Evolutionary conservation across 768 basidiomycete species (phyloP), one percentile per base, ranked within the genome.

Genomic region (Infundibulicybe gibba): DNA sequence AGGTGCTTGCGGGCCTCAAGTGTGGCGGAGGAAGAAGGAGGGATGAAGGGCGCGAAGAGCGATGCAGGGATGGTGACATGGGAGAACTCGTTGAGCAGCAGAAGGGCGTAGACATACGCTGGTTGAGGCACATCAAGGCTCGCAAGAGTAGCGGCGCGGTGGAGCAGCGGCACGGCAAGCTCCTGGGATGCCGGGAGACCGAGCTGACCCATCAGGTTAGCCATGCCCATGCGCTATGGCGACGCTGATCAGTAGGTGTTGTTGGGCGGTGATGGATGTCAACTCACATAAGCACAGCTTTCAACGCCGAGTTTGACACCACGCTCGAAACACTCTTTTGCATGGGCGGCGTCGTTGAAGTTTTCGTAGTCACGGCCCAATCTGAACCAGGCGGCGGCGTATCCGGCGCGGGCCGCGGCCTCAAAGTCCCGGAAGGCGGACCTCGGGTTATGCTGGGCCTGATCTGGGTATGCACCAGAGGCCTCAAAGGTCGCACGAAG

Each of bases 351-450:
- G 61, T 98, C 92, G 17, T 83, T 83, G 50, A 89, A 92, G 39
- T 80, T 83, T 67, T 97, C 94, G 59, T 97, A 97, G 50, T 95
- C 94, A 14, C 92, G 70, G 0, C 91, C 95, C 0, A 97, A 76
- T 19, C 85, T 77, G 68, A 94, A 97, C 94, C 95, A 97, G 0
- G 90, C 90, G n/a, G 77, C 68, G 3, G 74, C 68, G 52, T 82
- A 87, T 0, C 94, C 94, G 0, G 75, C 80, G 19, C 88, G 73
- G 0, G 93, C 94, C 2, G 90, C 83, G 1, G 72, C 68, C 61
- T 97, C 94, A 57, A 89, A 97, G 59, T 94, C 92, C 17, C 90
- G 75, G 68, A 98, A 98, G 1, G 95, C 93, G 6, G 74, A 58
- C 4, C 90, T 76, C 2, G 87, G 85, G 57, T 89, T 89, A 48